Conservation (phyloP, 2,329 filamentous ascomycete genomes). For the Talaromyces rugulosus region DNA sequence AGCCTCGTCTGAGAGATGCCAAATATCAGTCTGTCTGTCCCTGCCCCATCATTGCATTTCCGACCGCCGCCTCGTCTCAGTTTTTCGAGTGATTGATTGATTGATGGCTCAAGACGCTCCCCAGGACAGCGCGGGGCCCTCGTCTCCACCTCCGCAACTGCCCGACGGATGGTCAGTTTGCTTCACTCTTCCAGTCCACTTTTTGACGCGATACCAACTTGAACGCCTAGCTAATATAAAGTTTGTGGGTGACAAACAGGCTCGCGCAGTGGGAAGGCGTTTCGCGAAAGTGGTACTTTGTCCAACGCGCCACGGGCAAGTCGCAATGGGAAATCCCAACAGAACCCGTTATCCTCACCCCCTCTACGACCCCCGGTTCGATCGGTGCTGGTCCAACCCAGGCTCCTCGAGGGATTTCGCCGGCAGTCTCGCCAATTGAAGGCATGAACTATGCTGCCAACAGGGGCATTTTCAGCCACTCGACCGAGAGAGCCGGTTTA, state of each 20-base stretch:
- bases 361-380: slow-evolving; percentile 27
- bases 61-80: background rate
- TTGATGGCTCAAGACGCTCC: slow-evolving; percentile 27
- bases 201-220: background rate
- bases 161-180: slow-evolving; percentile 36
- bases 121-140: slow-evolving; percentile 35
- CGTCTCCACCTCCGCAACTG: slow-evolving; percentile 31
- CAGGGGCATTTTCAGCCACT: slow-evolving; percentile 7
- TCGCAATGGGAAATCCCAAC: slow-evolving; percentile 40
- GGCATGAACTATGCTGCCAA: background rate
- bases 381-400: slow-evolving; percentile 24
- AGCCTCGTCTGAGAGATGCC: background rate
- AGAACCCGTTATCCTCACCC: slow-evolving; percentile 34
- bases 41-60: background rate
- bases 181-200: background rate
- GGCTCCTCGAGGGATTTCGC: slow-evolving; percentile 22
- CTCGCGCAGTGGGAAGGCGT: slow-evolving; percentile 38
- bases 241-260: slow-evolving; percentile 18
- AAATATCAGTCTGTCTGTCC: background rate
- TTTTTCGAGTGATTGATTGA: background rate
- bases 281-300: slow-evolving; percentile 36
- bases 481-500: slow-evolving; percentile 18
- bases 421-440: background rate
- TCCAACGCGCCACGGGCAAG: slow-evolving; percentile 35
- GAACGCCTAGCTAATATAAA: background rate